Conservation (phyloP, 331 rosid genomes). For the Quercus phellos region DNA sequence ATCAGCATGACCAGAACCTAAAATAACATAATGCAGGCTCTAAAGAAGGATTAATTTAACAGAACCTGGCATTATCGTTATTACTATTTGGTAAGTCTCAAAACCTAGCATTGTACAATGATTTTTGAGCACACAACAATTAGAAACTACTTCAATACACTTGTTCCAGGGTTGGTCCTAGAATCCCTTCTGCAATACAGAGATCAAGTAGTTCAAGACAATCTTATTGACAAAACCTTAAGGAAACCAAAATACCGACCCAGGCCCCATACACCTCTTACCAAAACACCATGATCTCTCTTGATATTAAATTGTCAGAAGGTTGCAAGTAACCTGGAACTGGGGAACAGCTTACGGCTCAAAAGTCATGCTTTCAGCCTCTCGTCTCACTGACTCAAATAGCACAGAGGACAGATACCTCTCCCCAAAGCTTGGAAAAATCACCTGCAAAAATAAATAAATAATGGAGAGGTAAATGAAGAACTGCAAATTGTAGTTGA, state of each 20-base stretch:
- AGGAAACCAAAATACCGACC: neutral
- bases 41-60: too few relatives aligned
- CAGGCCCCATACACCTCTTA: neutral
- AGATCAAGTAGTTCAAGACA: neutral
- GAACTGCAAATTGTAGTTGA: neutral
- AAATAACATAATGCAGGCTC: too few relatives aligned
- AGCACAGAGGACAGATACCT: slow-evolving; percentile 71
- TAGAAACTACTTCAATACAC: neutral
- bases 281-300: neutral
- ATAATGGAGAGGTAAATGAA: neutral
- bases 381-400: slow-evolving; percentile 59
- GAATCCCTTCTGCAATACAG: neutral
- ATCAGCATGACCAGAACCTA: too few relatives aligned
- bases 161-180: neutral
- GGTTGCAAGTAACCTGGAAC: neutral
- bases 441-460: slow-evolving; percentile 36
- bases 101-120: neutral
- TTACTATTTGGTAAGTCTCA: neutral
- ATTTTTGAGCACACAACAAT: neutral
- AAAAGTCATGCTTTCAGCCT: slow-evolving; percentile 71
- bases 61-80: too few relatives aligned
- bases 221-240: neutral
- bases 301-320: neutral
- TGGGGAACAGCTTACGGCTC: slow-evolving; percentile 38
- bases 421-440: slow-evolving; percentile 92